These are phyloP conservation scores for Avena atlantica DNA, from an alignment of 176 grass and related monocot species.

Conservation along the genomic window DNA sequence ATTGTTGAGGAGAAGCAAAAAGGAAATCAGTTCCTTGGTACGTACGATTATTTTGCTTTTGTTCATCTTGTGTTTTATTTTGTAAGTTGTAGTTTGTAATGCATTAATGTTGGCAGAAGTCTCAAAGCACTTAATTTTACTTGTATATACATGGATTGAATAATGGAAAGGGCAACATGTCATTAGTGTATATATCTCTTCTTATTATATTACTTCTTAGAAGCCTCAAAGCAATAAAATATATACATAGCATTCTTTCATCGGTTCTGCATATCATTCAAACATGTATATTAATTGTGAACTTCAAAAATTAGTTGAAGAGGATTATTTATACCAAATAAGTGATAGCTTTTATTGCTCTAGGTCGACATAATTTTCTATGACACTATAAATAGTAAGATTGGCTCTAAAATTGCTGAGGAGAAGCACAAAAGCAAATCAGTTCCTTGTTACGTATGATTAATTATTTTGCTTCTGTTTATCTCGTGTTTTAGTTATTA, in stretches of 20 bases:
- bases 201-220: too few relatives aligned
- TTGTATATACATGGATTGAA: too few relatives aligned
- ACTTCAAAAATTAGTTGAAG: slow-evolving; percentile 2
- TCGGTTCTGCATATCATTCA: not conserved
- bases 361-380: not conserved
- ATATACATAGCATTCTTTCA: not conserved
- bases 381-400: not conserved
- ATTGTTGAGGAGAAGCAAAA: not conserved
- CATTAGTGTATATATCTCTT: too few relatives aligned
- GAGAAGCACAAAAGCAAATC: not conserved
- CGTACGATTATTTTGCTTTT: not conserved
- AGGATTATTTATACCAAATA: not conserved
- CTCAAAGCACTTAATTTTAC: not conserved
- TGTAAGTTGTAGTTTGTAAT: not conserved
- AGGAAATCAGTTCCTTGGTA: not conserved
- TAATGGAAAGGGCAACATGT: too few relatives aligned
- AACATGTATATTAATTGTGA: not conserved
- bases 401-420: not conserved
- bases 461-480: not conserved
- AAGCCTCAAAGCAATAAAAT: not conserved
- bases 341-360: not conserved
- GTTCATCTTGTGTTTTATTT: not conserved
- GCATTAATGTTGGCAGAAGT: not conserved
- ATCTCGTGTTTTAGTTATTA: not conserved
- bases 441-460: not conserved